Evolutionary conservation across 805 yeast species (phyloP).

Genomic region (Candida ulmi): DNA sequence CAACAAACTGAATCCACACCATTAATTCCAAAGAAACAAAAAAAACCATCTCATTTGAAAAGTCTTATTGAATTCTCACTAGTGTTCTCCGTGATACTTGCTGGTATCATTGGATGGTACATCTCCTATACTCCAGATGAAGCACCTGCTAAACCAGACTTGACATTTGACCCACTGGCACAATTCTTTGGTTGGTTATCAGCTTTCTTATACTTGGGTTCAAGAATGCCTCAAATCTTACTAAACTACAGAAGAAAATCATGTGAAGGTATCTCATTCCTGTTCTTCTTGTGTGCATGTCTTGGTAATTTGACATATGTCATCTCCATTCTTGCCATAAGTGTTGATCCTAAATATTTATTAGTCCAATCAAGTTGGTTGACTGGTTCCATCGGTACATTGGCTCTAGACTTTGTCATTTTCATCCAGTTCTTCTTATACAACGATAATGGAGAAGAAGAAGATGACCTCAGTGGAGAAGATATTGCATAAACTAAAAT

Average conservation of each 20-base stretch:
- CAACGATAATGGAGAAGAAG: too few species aligned
- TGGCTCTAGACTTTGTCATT: slow-evolving; percentile 75
- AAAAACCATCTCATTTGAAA: slow-evolving; percentile 18
- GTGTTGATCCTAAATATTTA: slow-evolving; percentile 62
- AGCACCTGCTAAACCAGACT: slow-evolving; percentile 31
- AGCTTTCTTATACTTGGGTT: slow-evolving; percentile 73
- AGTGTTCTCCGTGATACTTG: slow-evolving; percentile 63
- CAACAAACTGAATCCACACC: slow-evolving; percentile 3
- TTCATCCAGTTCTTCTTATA: slow-evolving; percentile 83
- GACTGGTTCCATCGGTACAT: slow-evolving; percentile 85
- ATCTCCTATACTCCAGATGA: slow-evolving; percentile 46
- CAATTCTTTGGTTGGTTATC: slow-evolving; percentile 82
- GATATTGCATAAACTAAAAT: background rate
- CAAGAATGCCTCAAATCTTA: slow-evolving; percentile 87
- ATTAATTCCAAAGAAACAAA: slow-evolving; percentile 4
- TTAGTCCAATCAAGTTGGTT: slow-evolving; percentile 88
- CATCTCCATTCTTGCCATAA: slow-evolving; percentile 72
- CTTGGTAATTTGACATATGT: slow-evolving; percentile 91
- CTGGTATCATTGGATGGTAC: slow-evolving; percentile 89
- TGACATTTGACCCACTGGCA: slow-evolving; percentile 69
- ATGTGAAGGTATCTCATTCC: slow-evolving; percentile 90
- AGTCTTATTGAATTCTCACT: slow-evolving; percentile 29
- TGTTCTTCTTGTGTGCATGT: slow-evolving; percentile 93
- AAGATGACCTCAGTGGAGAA: slow-evolving; percentile 6
- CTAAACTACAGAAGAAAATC: slow-evolving; percentile 82